These are phyloP conservation scores for Cladorrhinum samala DNA, from an alignment of 495 filamentous ascomycete genomes.

Conservation along the genomic window DNA sequence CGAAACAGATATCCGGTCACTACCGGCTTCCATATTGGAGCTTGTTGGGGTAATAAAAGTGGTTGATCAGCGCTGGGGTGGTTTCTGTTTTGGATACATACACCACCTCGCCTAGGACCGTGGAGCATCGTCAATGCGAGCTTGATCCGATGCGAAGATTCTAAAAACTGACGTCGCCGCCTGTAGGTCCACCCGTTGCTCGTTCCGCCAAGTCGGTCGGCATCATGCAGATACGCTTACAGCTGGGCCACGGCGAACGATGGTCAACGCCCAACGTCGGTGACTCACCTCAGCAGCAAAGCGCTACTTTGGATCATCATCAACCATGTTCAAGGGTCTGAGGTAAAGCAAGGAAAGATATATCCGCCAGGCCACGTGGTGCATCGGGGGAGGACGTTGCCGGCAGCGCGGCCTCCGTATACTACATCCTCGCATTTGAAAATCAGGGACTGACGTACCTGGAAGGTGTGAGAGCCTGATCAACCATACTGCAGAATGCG, in stretches of 20 bases:
- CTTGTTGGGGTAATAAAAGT: neutral
- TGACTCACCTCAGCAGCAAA: no score
- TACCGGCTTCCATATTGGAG: neutral
- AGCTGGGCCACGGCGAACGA: no score
- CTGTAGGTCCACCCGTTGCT: no score
- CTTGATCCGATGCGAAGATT: no score
- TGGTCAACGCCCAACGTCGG: no score
- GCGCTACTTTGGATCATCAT: neutral
- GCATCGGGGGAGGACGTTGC: constrained; percentile 3
- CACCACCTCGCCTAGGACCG: neutral
- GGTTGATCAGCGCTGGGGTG: neutral
- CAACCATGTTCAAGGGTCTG: neutral
- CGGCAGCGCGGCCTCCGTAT: neutral
- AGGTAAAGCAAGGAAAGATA: neutral
- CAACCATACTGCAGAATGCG: neutral
- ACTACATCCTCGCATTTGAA: neutral
- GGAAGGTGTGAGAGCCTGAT: neutral
- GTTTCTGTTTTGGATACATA: neutral
- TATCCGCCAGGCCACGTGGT: constrained; percentile 12
- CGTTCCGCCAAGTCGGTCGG: no score
- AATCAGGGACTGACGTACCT: neutral
- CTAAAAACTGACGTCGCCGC: no score
- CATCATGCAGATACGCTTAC: no score
- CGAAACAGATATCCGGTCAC: neutral
- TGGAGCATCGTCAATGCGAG: neutral